These are phyloP conservation scores for Multifurca ochricompacta DNA, from an alignment of 768 basidiomycete species.

Conservation along the genomic window DNA sequence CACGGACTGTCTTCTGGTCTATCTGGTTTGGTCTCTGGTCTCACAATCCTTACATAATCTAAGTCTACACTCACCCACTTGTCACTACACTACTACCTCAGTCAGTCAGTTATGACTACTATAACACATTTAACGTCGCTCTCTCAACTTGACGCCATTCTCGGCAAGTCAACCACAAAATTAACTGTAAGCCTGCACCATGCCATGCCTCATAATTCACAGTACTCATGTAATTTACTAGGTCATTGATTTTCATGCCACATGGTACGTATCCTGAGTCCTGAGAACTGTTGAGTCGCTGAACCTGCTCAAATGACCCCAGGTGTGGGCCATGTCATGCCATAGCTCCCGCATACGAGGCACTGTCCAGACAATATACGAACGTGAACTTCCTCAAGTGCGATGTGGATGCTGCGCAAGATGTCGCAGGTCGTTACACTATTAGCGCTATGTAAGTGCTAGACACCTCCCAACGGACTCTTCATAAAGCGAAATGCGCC, in stretches of 20 bases:
- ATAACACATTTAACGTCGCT: constrained; percentile 56
- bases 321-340: constrained; percentile 86
- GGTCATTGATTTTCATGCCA: constrained; percentile 85
- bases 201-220: neutral
- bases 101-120: constrained; percentile 35
- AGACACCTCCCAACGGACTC: neutral
- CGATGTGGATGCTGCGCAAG: constrained; percentile 64
- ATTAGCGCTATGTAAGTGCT: constrained; percentile 64
- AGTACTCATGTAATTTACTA: constrained; percentile 24
- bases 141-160: constrained; percentile 52
- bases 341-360: constrained; percentile 71
- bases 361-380: constrained; percentile 57
- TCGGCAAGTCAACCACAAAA: constrained; percentile 54
- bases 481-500: neutral
- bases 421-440: constrained; percentile 55
- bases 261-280: constrained; percentile 54
- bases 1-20: no score
- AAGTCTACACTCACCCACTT: no score
- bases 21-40: no score
- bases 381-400: constrained; percentile 79
- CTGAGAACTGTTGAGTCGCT: neutral
- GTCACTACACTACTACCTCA: neutral
- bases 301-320: constrained; percentile 12
- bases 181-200: constrained; percentile 41
- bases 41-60: no score